Conservation (phyloP, 768 basidiomycete genomes). For the Xerocomus potaroensis region DNA sequence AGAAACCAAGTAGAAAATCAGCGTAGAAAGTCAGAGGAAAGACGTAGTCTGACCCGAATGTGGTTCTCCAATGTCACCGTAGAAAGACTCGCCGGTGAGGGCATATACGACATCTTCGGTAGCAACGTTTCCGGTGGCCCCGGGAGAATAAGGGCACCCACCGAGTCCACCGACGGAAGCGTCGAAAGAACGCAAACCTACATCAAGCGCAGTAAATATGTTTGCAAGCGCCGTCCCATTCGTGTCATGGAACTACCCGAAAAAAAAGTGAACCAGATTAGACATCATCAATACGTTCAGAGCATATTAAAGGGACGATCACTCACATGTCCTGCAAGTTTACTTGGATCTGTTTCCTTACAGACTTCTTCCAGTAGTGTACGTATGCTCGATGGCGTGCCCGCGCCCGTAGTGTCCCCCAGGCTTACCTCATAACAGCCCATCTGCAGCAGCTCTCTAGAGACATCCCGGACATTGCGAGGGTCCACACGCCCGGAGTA, state of each 20-base stretch:
- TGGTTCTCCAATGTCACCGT: conserved; percentile 42
- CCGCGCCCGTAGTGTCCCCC: conserved; percentile 89
- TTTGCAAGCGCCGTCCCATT: conserved; percentile 82
- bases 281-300: too few relatives aligned
- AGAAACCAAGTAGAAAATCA: neutral
- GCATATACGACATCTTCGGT: conserved; percentile 92
- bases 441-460: conserved; percentile 74
- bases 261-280: neutral
- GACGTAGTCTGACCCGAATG: conserved; percentile 14
- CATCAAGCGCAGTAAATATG: conserved; percentile 61
- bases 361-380: conserved; percentile 69
- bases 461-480: conserved; percentile 59
- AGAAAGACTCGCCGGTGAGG: conserved; percentile 57
- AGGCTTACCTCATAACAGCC: conserved; percentile 93
- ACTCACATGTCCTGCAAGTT: conserved; percentile 58
- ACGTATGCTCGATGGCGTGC: conserved; percentile 64
- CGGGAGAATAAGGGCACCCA: conserved; percentile 94
- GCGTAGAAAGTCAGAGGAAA: neutral
- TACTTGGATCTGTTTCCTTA: conserved; percentile 53
- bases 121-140: conserved; percentile 91
- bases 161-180: conserved; percentile 86
- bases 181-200: conserved; percentile 80
- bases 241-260: conserved; percentile 81
- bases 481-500: conserved; percentile 77
- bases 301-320: too few relatives aligned